phyloP scores from a whole-genome alignment of 2,329 filamentous ascomycete genomes.

The Colletotrichum musae region DNA sequence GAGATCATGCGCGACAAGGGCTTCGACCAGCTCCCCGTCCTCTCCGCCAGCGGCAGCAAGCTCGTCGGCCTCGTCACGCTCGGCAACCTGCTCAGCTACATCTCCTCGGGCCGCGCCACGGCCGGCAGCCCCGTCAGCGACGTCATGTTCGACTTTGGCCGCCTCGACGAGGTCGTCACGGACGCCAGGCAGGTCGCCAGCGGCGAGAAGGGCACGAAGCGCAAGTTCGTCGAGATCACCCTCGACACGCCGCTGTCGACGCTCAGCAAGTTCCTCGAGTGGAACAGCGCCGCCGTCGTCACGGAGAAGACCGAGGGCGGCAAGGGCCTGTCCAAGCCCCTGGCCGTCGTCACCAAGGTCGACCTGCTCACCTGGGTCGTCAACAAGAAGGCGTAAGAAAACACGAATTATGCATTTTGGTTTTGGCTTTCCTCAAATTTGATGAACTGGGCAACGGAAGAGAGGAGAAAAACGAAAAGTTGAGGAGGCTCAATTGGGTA shows the following conservation, averaged over 20 bases:
- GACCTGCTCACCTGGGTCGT: constrained; percentile 95
- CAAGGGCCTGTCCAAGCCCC: constrained; percentile 77
- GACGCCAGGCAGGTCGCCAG: constrained; percentile 78
- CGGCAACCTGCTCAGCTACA: constrained; percentile 92
- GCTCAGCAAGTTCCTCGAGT: constrained; percentile 95
- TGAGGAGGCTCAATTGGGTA: constrained; percentile 24
- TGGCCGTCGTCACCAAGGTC: constrained; percentile 96
- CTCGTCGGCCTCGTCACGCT: constrained; percentile 95
- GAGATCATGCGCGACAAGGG: constrained; percentile 99
- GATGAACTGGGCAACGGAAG: constrained; percentile 43
- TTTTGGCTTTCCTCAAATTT: constrained; percentile 2
- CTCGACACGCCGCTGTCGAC: constrained; percentile 86
- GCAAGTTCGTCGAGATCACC: constrained; percentile 94
- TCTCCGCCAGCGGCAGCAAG: constrained; percentile 75
- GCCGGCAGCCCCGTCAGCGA: constrained; percentile 82
- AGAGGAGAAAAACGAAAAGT: neutral
- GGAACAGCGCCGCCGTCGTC: constrained; percentile 96
- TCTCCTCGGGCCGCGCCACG: constrained; percentile 85
- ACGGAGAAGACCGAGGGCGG: constrained; percentile 78
- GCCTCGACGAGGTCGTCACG: constrained; percentile 90
- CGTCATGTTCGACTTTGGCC: constrained; percentile 97
- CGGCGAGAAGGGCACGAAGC: constrained; percentile 58
- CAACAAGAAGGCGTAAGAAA: constrained; percentile 62
- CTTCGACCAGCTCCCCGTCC: constrained; percentile 96
- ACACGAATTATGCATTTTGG: neutral